Base-by-base conservation (phyloP, 768 basidiomycete species). In the Termitomyces eurrhizus region DNA sequence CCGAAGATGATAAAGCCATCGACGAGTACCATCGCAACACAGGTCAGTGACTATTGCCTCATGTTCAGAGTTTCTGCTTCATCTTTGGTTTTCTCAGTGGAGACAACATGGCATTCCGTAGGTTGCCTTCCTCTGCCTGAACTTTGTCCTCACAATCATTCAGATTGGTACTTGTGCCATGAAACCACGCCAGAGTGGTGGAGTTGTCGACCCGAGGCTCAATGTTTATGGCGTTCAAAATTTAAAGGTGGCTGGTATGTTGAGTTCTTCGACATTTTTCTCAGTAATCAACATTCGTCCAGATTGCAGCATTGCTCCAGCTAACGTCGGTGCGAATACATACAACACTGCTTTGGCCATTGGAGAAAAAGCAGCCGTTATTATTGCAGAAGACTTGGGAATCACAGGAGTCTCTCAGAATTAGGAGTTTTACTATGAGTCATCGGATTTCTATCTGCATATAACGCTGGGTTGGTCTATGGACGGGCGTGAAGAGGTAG, bases 141-240 rank as follows among this genome's bases (percentile, higher is more conserved):
- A 39, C 26, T 16, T 36, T 44, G 16, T 63, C 32, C 33, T 39
- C 41, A 52, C 50, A n/a, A 21, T 9, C n/a, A 37, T 33, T 4
- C 55, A 87, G 85, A 74, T 85, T 14, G 86, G 86, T 42, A 88
- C 86, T 0, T 88, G 86, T 60, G 80, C 85, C 0, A 88, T 89
- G 87, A 87, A 87, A 67, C 78, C 84, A 3, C 77, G 80, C 21
- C 76, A 81, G 18, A 58, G 77, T 44, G 81, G 79, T 5, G 87
- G 87, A 14, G 88, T 89, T 4, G 84, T 90, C 8, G 85, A 90
- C 65, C 56, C 79, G 33, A 73, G 73, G n/a, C 70, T 89, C 44
- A 84, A 84, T 62, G 86, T 90, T 13, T 87, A 89, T 62, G 86
- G 85, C 0, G 76, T 83, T 1, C 62, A 73, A 63, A 78, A 78